Percentiles rank a stretch among this genome's conserved stretches.
These are phyloP conservation scores for Salisapilia sapeloensis DNA, from an alignment of 352 stramenopile genomes.

Conservation along the genomic window DNA sequence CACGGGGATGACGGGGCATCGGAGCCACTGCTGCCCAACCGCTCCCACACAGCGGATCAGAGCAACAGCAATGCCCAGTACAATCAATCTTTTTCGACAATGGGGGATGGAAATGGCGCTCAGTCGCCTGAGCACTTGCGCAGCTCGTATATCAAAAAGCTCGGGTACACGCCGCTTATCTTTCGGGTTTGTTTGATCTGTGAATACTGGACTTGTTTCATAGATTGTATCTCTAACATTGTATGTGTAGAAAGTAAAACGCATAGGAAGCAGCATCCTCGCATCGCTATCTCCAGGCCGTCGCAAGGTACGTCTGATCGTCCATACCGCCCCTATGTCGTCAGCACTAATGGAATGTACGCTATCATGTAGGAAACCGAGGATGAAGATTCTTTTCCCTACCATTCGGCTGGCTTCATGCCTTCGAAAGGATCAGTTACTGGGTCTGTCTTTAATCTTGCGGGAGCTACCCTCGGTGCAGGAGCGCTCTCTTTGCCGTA, in stretches of 20 bases:
- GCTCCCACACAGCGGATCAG: constrained; percentile 8
- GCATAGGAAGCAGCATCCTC: constrained; percentile 55
- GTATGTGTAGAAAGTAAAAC: constrained; percentile 30
- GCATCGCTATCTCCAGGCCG: constrained; percentile 53
- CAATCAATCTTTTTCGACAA: not conserved
- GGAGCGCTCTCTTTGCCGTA: constrained; percentile 67
- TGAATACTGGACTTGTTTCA: not conserved
- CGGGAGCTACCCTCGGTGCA: constrained; percentile 59
- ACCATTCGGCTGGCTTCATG: constrained; percentile 67
- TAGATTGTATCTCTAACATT: not conserved
- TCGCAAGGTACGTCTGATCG: constrained; percentile 10
- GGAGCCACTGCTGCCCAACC: constrained; percentile 35
- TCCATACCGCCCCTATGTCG: not conserved
- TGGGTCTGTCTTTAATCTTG: constrained; percentile 72
- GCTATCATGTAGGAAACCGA: constrained; percentile 7
- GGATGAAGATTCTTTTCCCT: constrained; percentile 46
- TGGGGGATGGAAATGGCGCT: constrained; percentile 2
- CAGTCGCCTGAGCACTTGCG: constrained; percentile 24
- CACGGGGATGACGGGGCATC: constrained; percentile 9
- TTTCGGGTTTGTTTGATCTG: constrained; percentile 28
- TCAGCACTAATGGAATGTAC: constrained; percentile 1
- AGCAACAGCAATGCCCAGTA: constrained; percentile 5
- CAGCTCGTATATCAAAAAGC: constrained; percentile 52
- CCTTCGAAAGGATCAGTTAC: constrained; percentile 69
- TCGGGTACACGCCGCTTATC: constrained; percentile 66